Conservation (phyloP, 140 eudicot genomes). For the Anethum foeniculum region DNA sequence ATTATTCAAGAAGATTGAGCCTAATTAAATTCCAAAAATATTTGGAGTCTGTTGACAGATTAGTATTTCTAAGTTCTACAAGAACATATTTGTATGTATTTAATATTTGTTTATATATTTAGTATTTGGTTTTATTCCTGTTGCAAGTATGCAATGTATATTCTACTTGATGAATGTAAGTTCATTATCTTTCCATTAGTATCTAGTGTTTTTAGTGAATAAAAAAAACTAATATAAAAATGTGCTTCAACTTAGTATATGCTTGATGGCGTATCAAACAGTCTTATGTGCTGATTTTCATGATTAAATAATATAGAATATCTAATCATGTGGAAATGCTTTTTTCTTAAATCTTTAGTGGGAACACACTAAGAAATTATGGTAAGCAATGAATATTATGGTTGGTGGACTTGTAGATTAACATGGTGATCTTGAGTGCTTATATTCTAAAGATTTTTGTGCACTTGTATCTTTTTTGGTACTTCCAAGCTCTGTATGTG, state of each 20-base stretch:
- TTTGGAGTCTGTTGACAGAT: neutral
- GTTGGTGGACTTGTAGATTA: neutral
- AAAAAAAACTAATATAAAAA: neutral
- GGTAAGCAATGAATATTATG: neutral
- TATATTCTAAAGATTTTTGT: neutral
- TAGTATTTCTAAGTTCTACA: neutral
- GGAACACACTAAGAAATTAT: neutral
- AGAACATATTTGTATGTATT: neutral
- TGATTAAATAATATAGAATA: neutral
- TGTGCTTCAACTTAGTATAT: neutral
- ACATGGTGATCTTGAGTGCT: neutral
- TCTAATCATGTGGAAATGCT: neutral
- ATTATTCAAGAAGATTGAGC: neutral
- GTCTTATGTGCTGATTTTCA: neutral
- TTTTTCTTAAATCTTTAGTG: neutral
- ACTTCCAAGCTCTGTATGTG: slow-evolving; percentile 7
- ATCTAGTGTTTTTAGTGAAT: neutral
- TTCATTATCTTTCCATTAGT: neutral
- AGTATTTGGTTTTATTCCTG: neutral
- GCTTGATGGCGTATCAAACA: neutral
- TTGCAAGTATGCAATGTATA: neutral
- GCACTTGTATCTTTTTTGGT: neutral
- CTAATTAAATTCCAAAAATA: neutral
- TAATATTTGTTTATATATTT: too few species aligned
- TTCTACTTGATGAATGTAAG: neutral